Percentiles rank a stretch among this genome's conserved stretches.
Conservation (phyloP, 2,329 filamentous ascomycete species). For the Scleromitrula shiraiana region DNA sequence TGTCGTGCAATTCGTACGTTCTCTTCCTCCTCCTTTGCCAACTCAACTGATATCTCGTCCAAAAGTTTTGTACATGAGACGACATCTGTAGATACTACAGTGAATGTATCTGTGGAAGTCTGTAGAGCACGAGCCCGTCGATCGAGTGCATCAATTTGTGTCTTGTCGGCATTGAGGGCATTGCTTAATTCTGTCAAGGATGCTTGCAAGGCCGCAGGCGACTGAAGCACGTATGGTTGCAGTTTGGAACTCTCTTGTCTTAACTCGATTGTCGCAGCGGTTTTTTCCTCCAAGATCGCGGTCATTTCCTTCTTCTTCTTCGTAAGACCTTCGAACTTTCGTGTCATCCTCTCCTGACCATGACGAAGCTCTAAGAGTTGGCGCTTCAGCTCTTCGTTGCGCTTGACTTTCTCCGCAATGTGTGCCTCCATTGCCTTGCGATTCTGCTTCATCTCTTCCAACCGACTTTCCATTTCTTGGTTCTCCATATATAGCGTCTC, state of each 20-base stretch:
- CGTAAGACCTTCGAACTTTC: conserved; percentile 76
- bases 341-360: conserved; percentile 74
- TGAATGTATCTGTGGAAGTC: conserved; percentile 85
- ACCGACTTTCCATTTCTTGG: conserved; percentile 70
- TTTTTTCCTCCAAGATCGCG: conserved; percentile 61
- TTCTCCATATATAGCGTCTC: conserved; percentile 81
- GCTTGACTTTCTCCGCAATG: conserved; percentile 73
- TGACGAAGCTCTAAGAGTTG: conserved; percentile 71
- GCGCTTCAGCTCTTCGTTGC: conserved; percentile 82
- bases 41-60: conserved; percentile 76
- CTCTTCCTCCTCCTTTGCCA: conserved; percentile 88
- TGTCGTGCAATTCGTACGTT: conserved; percentile 71
- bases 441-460: conserved; percentile 75
- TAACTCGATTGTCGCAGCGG: conserved; percentile 58
- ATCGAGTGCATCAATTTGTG: conserved; percentile 81
- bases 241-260: conserved; percentile 84
- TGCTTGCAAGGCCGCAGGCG: conserved; percentile 73
- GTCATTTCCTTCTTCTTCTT: conserved; percentile 72
- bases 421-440: conserved; percentile 73
- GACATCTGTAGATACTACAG: conserved; percentile 76
- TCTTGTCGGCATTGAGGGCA: conserved; percentile 68
- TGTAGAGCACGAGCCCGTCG: conserved; percentile 81
- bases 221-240: conserved; percentile 85
- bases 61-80: conserved; percentile 81
- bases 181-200: conserved; percentile 75